phyloP scores from a whole-genome alignment of 306 rosid species.

The Dicorynia guianensis region DNA sequence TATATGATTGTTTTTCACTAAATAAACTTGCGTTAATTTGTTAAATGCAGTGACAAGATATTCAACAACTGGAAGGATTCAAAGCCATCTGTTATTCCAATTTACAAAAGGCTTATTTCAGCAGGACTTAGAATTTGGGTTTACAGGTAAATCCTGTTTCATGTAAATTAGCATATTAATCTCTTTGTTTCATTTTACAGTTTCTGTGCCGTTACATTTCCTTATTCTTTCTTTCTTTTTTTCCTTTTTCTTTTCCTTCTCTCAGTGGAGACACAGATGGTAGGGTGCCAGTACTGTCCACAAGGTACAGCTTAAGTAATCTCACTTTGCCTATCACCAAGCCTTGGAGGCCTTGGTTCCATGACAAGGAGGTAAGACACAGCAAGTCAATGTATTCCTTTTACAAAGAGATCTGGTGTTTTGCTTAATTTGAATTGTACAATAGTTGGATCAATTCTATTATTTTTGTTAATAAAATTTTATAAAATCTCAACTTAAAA shows the following conservation, averaged over 20 bases:
- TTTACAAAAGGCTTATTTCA: slow-evolving; percentile 81
- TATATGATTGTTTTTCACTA: background rate
- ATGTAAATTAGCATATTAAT: slow-evolving; percentile 1
- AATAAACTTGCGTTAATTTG: background rate
- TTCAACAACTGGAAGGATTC: slow-evolving; percentile 67
- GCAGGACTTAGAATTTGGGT: slow-evolving; percentile 87
- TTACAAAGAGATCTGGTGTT: background rate
- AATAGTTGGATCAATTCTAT: no score
- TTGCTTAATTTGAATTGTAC: background rate
- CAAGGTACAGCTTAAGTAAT: slow-evolving; percentile 78
- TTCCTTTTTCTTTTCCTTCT: slow-evolving; percentile 5
- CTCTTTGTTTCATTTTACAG: background rate
- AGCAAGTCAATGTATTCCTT: background rate
- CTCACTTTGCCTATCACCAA: slow-evolving; percentile 67
- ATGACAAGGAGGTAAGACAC: slow-evolving; percentile 69
- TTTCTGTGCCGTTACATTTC: background rate
- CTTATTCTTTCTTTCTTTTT: background rate
- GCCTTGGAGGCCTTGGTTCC: slow-evolving; percentile 96
- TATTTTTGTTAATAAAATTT: no score
- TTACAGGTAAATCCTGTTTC: slow-evolving; percentile 62
- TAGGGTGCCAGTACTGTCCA: slow-evolving; percentile 90
- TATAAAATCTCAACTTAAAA: no score
- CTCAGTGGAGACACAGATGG: slow-evolving; percentile 98
- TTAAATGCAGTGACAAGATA: slow-evolving; percentile 56
- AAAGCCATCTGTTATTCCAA: slow-evolving; percentile 77